phyloP scores from a whole-genome alignment of 2,329 filamentous ascomycete genomes.

The Diaporthe longicolla region DNA sequence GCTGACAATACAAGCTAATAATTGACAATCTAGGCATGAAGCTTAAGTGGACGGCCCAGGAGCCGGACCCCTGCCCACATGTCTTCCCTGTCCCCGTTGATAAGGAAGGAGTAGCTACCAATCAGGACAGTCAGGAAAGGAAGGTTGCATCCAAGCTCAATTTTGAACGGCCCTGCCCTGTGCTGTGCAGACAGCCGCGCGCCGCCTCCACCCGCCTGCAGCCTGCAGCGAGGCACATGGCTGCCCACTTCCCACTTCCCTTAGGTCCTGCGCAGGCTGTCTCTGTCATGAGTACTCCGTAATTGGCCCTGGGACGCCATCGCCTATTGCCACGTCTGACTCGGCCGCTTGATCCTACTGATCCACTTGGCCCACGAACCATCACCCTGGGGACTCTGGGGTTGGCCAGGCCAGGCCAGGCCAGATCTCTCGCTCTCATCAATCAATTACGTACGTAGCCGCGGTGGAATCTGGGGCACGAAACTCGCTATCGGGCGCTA shows the following conservation, averaged over 20 bases:
- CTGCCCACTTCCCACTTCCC: neutral
- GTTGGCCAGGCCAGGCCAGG: constrained; percentile 1
- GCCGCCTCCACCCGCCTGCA: constrained; percentile 8
- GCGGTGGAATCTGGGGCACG: constrained; percentile 25
- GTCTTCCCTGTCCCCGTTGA: constrained; percentile 18
- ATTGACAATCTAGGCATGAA: constrained; percentile 29
- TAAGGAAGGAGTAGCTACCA: constrained; percentile 9
- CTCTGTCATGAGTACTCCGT: too few species aligned
- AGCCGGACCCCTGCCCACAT: neutral
- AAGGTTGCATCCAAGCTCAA: constrained; percentile 14
- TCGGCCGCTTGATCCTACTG: constrained; percentile 18
- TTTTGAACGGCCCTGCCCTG: neutral
- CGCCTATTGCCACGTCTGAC: neutral
- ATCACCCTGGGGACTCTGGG: constrained; percentile 9
- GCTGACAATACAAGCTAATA: neutral
- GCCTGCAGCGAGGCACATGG: constrained; percentile 3
- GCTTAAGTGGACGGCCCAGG: neutral
- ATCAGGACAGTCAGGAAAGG: constrained; percentile 27
- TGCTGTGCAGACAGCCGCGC: neutral
- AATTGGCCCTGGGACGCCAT: neutral
- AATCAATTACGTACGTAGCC: constrained; percentile 37
- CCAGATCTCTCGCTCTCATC: constrained; percentile 21
- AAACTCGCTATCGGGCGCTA: constrained; percentile 17
- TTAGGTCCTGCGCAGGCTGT: neutral
- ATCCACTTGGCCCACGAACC: neutral